Base-by-base conservation (phyloP, 306 rosid species). In the Alnus rubra region DNA sequence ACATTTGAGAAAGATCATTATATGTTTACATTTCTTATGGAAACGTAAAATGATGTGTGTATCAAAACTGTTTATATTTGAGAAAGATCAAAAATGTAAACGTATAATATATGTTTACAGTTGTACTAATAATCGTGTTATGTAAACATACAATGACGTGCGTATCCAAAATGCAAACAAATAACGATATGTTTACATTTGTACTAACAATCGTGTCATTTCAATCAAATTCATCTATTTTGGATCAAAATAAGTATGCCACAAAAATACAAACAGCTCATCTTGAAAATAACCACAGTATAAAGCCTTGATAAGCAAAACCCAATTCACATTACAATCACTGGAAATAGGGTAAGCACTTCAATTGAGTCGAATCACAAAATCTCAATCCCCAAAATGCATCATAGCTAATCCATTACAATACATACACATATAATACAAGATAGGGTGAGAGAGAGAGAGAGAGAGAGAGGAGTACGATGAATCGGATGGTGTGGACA, bases 401-500 rank as follows among this genome's bases (percentile, higher is more conserved):
- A 52, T 49, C 19, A 23, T n/a, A 42, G 33, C 35, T 58, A 19
- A n/a, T 23, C 15, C 65, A 19, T 10, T 19, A 3, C 6, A 58
- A 58, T 6, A 5, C 37, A 48, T 49, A 10, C 14, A 49, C 0
- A 49, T 12, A 12, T 10, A 9, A 28, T 59, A 59, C 65, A 59
- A 19, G 14, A 23, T 59, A 23, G 13, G 19, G 3, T 12, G 49
- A 55, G 16, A 30, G 54, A 31, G 11, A 68, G 9, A 18, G 68
- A 77, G 18, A 80, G n/a, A 84, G 79, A 72, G 78, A 55, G 15
- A 31, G 23, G 74, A 54, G 77, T 92, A 95, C 99, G 69, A 95
- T 95, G 90, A 97, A 91, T 91, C 97, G 93, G 88, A 95, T 85
- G 82, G 88, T 88, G 83, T 82, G 89, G 23, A 88, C 89, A n/a